A percentile compares a stretch with the other conserved stretches of the same genome.
These are phyloP conservation scores for Tephrocybe sp. DNA, from an alignment of 768 basidiomycete species.

Conservation along the genomic window DNA sequence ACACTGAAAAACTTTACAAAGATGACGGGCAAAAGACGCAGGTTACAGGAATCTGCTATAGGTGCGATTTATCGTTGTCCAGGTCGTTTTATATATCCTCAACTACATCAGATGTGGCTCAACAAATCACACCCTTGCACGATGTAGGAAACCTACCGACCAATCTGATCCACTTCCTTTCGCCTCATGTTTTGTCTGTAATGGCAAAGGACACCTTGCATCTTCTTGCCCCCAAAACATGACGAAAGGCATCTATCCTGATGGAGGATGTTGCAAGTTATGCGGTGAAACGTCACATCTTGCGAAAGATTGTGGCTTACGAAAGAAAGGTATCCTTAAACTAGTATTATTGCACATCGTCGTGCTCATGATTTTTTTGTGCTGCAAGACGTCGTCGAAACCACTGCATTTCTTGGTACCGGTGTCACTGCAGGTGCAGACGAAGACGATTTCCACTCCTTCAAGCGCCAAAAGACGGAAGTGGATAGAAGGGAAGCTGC, in stretches of 20 bases:
- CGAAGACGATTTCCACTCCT: slow-evolving; percentile 91
- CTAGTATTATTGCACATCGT: slow-evolving; percentile 8
- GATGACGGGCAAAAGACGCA: slow-evolving; percentile 16
- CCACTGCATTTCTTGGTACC: slow-evolving; percentile 39
- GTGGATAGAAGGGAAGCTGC: slow-evolving; percentile 59
- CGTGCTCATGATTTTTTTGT: slow-evolving; percentile 8
- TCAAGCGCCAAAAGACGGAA: slow-evolving; percentile 64
- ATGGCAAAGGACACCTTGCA: slow-evolving; percentile 80
- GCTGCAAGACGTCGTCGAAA: slow-evolving; percentile 39
- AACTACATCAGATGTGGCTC: slow-evolving; percentile 67
- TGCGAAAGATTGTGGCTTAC: slow-evolving; percentile 76
- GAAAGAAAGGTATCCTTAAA: slow-evolving; percentile 49
- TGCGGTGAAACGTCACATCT: slow-evolving; percentile 86
- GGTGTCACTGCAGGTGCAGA: slow-evolving; percentile 74
- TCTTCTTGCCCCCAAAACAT: slow-evolving; percentile 81
- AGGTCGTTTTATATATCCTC: background rate
- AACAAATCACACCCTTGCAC: slow-evolving; percentile 71
- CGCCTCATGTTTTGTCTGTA: slow-evolving; percentile 92
- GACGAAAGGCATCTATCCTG: slow-evolving; percentile 82
- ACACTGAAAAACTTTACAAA: slow-evolving; percentile 23
- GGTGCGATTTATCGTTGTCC: slow-evolving; percentile 42
- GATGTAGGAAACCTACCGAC: slow-evolving; percentile 68
- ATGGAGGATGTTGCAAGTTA: slow-evolving; percentile 88
- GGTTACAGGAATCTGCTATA: slow-evolving; percentile 64
- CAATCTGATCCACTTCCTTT: slow-evolving; percentile 73